A percentile compares a stretch with the other conserved stretches of the same genome.
phyloP scores from a whole-genome alignment of 352 stramenopile genomes.

The Pythium aphanidermatum region DNA sequence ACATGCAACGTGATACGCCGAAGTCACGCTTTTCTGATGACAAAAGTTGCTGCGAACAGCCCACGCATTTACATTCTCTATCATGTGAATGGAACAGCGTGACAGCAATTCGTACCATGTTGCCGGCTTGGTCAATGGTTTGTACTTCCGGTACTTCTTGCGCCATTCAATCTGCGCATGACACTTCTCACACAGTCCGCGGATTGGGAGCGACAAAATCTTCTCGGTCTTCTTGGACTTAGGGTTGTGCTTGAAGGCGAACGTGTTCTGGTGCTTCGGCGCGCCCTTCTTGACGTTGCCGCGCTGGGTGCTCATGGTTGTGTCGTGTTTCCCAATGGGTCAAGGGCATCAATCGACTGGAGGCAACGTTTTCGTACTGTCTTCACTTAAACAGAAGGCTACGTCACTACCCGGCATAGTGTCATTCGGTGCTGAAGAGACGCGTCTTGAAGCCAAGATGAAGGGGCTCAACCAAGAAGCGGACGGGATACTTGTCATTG shows the following conservation, averaged over 20 bases:
- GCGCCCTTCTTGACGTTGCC: conserved; percentile 83
- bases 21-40: conserved; percentile 86
- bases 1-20: conserved; percentile 95
- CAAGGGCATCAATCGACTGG: conserved; percentile 3
- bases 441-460: conserved; percentile 12
- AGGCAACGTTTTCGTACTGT: background rate
- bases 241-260: conserved; percentile 97
- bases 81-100: background rate
- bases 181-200: conserved; percentile 91
- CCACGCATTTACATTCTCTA: background rate
- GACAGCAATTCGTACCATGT: conserved; percentile 64
- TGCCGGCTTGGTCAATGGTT: conserved; percentile 91
- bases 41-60: conserved; percentile 81
- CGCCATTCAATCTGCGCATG: conserved; percentile 97
- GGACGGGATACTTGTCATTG: conserved; percentile 39
- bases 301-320: conserved; percentile 76
- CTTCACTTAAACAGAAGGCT: conserved; percentile 1
- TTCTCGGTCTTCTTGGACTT: conserved; percentile 97
- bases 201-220: conserved; percentile 89
- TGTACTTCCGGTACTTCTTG: conserved; percentile 99
- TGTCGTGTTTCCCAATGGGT: background rate
- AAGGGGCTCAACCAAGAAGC: conserved; percentile 9
- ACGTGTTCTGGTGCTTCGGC: conserved; percentile 97
- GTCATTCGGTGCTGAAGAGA: background rate
- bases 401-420: background rate